phyloP scores from a whole-genome alignment of 164 flowering plant genomes.

The Platanus orientalis region DNA sequence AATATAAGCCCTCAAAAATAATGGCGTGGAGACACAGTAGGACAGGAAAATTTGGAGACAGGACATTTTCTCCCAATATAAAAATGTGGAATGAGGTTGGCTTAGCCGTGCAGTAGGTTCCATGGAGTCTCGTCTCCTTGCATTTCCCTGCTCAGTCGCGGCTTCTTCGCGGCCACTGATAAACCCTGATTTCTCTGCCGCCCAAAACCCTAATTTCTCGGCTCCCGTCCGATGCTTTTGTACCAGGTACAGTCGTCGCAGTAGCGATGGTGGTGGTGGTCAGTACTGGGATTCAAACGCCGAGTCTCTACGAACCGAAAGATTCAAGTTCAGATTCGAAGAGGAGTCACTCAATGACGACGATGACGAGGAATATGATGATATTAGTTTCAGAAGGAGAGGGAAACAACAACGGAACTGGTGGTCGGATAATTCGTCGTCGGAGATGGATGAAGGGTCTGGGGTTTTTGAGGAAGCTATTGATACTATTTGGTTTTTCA shows the following conservation, averaged over 20 bases:
- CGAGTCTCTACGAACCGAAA: conserved; percentile 16
- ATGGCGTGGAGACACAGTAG: too few relatives aligned
- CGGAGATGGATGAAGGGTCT: conserved; percentile 11
- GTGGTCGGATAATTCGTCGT: conserved; percentile 25
- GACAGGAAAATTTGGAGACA: too few relatives aligned
- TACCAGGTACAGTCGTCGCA: conserved; percentile 12
- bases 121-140: not conserved
- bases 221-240: conserved; percentile 7
- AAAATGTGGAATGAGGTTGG: too few relatives aligned
- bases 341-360: not conserved
- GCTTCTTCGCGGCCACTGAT: not conserved
- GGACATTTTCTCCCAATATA: too few relatives aligned
- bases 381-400: conserved; percentile 15
- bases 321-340: conserved; percentile 10
- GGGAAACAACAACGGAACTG: conserved; percentile 15
- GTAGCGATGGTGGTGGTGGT: not conserved
- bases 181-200: not conserved
- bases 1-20: too few relatives aligned
- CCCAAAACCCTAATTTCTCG: conserved; percentile 16
- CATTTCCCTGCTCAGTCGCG: not conserved
- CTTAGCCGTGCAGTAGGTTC: too few relatives aligned
- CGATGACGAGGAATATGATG: conserved; percentile 21
- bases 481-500: conserved; percentile 49
- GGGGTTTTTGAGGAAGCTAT: conserved; percentile 34
- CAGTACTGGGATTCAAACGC: conserved; percentile 41